phyloP scores from a whole-genome alignment of 2,329 filamentous ascomycete species.

The Microdochium bolleyi region DNA sequence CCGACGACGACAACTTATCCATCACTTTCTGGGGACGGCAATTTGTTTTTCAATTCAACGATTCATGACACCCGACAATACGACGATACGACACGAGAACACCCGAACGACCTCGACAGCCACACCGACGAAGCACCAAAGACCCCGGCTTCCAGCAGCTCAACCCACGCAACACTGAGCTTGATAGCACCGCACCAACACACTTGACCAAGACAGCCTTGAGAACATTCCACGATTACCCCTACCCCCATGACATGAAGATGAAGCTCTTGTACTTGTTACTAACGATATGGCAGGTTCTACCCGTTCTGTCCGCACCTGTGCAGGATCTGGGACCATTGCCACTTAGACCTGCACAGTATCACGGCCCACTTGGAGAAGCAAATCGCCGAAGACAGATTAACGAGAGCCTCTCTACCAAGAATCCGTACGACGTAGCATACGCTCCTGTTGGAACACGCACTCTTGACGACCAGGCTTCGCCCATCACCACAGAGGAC shows the following conservation, averaged over 20 bases:
- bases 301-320: constrained; percentile 10
- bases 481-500: neutral
- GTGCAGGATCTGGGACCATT: constrained; percentile 3
- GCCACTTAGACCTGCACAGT: neutral
- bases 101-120: too few species aligned
- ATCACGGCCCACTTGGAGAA: constrained; percentile 3
- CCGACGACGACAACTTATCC: neutral
- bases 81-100: too few species aligned
- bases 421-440: constrained; percentile 10
- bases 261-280: constrained; percentile 14
- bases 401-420: neutral
- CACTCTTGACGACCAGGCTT: constrained; percentile 13
- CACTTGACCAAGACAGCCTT: neutral
- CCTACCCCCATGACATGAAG: neutral
- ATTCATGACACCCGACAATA: too few species aligned
- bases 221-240: neutral
- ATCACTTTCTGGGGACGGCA: neutral
- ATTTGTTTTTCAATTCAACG: neutral
- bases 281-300: constrained; percentile 18
- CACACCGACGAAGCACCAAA: too few species aligned
- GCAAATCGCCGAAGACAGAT: constrained; percentile 2
- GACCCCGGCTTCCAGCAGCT: too few species aligned
- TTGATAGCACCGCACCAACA: neutral
- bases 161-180: neutral
- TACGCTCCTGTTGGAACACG: constrained; percentile 18